A percentile compares a stretch with the other conserved stretches of the same genome.
Evolutionary conservation across 2,329 filamentous ascomycete genomes (phyloP).

Genomic region (Verticillium dahliae): DNA sequence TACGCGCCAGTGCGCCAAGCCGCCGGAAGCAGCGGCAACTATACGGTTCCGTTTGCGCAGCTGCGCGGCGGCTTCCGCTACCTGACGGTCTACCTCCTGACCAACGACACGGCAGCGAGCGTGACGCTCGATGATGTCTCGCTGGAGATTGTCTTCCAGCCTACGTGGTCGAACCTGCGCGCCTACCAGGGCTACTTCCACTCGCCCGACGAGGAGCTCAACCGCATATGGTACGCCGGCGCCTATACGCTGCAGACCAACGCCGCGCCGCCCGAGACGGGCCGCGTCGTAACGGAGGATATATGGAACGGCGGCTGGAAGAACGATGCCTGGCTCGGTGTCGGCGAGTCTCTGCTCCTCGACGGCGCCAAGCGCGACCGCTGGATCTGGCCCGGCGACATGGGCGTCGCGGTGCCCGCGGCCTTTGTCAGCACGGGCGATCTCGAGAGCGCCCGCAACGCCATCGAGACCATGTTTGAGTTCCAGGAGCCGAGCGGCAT

Average conservation of each 20-base stretch:
- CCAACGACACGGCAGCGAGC: conserved; percentile 3
- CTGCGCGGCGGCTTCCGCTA: conserved; percentile 48
- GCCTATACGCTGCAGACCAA: conserved; percentile 37
- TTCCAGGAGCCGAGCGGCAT: conserved; percentile 35
- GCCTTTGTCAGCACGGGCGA: conserved; percentile 49
- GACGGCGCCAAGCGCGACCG: conserved; percentile 56
- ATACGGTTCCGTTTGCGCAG: conserved; percentile 24
- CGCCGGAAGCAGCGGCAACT: conserved; percentile 21
- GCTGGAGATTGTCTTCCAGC: conserved; percentile 30
- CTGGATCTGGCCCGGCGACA: conserved; percentile 56
- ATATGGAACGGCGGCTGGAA: conserved; percentile 16
- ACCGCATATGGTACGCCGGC: conserved; percentile 46
- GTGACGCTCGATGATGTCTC: conserved; percentile 23
- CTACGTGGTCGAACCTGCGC: conserved; percentile 36
- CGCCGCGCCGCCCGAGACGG: conserved; percentile 13
- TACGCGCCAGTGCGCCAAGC: conserved; percentile 28
- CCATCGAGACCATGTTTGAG: conserved; percentile 39
- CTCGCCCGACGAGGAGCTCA: conserved; percentile 40
- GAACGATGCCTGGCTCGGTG: conserved; percentile 24
- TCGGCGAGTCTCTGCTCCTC: conserved; percentile 21
- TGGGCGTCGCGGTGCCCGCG: conserved; percentile 48
- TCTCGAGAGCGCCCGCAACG: conserved; percentile 41
- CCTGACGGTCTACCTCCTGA: conserved; percentile 34
- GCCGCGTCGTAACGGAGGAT: conserved; percentile 12
- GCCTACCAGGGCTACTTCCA: conserved; percentile 51